Evolutionary conservation across 2,329 filamentous ascomycete genomes (phyloP).

Genomic region (Teratosphaeria destructans): DNA sequence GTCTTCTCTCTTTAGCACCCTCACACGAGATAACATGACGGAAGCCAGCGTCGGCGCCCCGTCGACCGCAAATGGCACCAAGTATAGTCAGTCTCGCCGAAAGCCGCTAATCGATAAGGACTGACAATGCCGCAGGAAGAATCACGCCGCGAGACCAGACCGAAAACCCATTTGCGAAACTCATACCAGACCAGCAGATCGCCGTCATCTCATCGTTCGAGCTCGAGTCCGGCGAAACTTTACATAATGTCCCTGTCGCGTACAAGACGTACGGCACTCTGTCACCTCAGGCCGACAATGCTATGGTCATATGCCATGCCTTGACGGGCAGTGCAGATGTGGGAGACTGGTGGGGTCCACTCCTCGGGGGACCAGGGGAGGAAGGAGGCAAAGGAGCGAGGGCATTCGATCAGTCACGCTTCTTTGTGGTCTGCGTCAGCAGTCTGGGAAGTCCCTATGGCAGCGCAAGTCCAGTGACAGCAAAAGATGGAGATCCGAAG

Average conservation of each 20-base stretch:
- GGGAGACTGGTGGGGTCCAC: constrained; percentile 77
- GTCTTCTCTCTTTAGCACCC: neutral
- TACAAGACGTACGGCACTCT: constrained; percentile 54
- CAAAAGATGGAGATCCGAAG: constrained; percentile 65
- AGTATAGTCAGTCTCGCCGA: constrained; percentile 1
- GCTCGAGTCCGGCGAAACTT: constrained; percentile 79
- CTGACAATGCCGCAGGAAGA: constrained; percentile 12
- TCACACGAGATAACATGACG: neutral
- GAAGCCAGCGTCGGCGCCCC: neutral
- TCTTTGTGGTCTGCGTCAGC: constrained; percentile 81
- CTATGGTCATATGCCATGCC: constrained; percentile 66
- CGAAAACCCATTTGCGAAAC: constrained; percentile 79
- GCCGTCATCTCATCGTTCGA: constrained; percentile 81
- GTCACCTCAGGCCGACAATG: constrained; percentile 48
- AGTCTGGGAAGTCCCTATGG: constrained; percentile 78
- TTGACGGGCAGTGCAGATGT: constrained; percentile 79
- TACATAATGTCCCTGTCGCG: constrained; percentile 62
- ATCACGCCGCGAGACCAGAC: constrained; percentile 45
- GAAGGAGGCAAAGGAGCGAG: constrained; percentile 19
- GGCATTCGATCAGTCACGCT: constrained; percentile 70
- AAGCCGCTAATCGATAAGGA: neutral
- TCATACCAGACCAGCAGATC: constrained; percentile 83
- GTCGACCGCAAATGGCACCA: constrained; percentile 5
- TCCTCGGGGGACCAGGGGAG: constrained; percentile 65
- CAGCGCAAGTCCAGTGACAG: constrained; percentile 78